Conservation (phyloP, 23 red algal genomes). For the Cyanidioschyzon merolae region DNA sequence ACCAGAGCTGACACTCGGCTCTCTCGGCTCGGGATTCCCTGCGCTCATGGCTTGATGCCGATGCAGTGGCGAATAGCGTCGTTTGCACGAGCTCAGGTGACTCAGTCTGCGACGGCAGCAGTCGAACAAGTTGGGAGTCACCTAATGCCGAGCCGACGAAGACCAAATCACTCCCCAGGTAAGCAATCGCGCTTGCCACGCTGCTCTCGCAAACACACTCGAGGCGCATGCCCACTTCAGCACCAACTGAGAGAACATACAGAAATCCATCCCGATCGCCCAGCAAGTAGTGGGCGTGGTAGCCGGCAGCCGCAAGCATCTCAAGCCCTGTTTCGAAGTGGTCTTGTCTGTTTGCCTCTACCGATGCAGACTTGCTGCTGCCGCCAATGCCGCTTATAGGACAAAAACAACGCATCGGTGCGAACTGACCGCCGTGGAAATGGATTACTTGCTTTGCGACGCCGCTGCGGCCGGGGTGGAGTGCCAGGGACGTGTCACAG, state of each 20-base stretch:
- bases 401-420: neutral
- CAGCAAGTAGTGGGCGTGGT: constrained; percentile 44
- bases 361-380: neutral
- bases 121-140: constrained; percentile 71
- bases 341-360: constrained; percentile 27
- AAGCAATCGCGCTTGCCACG: constrained; percentile 48
- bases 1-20: neutral
- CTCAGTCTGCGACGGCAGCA: constrained; percentile 21
- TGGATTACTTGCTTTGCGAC: constrained; percentile 5
- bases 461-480: constrained; percentile 19
- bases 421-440: neutral
- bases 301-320: neutral
- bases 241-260: constrained; percentile 55
- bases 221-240: constrained; percentile 28
- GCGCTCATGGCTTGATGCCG: constrained; percentile 16
- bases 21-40: neutral
- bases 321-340: constrained; percentile 23
- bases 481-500: constrained; percentile 49
- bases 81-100: neutral
- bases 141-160: constrained; percentile 65
- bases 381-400: neutral
- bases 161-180: constrained; percentile 70
- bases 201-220: constrained; percentile 69
- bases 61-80: neutral
- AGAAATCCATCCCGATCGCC: constrained; percentile 74